These are phyloP conservation scores for Thymus quinquecostatus DNA, from an alignment of 257 asterid genomes.

Conservation along the genomic window DNA sequence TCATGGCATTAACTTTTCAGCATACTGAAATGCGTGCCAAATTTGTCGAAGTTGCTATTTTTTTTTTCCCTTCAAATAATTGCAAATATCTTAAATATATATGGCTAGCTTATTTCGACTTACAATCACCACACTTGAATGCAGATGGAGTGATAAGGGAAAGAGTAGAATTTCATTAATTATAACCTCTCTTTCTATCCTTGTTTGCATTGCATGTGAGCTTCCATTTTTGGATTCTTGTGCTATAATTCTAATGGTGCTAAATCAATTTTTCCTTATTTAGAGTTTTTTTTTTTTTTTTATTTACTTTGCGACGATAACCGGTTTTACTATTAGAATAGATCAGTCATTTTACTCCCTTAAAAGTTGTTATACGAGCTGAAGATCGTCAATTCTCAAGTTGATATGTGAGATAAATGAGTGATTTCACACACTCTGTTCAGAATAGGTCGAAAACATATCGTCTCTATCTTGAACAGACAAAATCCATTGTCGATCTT, in stretches of 20 bases:
- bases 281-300: not conserved
- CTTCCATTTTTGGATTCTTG: slow-evolving; percentile 25
- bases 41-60: not conserved
- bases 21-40: too few species aligned
- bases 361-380: too few species aligned
- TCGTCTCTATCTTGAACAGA: too few species aligned
- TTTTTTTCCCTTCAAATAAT: not conserved
- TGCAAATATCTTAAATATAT: not conserved
- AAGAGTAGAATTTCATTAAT: not conserved
- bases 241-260: slow-evolving; percentile 14
- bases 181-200: not conserved
- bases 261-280: not conserved
- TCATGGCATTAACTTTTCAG: too few species aligned
- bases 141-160: slow-evolving; percentile 5
- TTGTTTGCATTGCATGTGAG: slow-evolving; percentile 27
- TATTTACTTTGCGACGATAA: not conserved
- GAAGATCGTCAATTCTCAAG: too few species aligned
- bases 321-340: too few species aligned
- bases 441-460: too few species aligned
- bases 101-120: not conserved
- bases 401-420: too few species aligned
- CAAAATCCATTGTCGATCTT: too few species aligned
- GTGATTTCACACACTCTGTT: too few species aligned
- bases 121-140: slow-evolving; percentile 14
- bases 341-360: too few species aligned